phyloP scores from a whole-genome alignment of 306 rosid genomes.

The Rosa persica region DNA sequence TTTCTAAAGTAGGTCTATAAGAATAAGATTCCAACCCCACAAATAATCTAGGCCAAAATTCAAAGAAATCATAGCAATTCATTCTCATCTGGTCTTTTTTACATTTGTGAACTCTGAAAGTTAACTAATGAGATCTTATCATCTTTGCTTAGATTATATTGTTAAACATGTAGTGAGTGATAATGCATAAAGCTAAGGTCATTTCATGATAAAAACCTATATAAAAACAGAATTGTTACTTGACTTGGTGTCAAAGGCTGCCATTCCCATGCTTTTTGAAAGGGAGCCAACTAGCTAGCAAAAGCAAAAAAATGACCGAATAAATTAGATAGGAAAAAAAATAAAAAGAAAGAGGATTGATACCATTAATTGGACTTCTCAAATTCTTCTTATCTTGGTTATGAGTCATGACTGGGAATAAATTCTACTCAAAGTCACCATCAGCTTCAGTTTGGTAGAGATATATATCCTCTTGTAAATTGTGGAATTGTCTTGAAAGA shows the following conservation, averaged over 20 bases:
- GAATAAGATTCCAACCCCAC: slow-evolving; percentile 37
- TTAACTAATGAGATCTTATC: slow-evolving; percentile 8
- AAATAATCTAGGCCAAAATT: slow-evolving; percentile 4
- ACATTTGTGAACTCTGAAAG: background rate
- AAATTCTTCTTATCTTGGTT: slow-evolving; percentile 9
- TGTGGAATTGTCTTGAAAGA: slow-evolving; percentile 13
- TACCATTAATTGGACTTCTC: slow-evolving; percentile 6
- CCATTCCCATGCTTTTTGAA: slow-evolving; percentile 57
- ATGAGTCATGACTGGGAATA: slow-evolving; percentile 1
- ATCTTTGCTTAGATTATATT: background rate
- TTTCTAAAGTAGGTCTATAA: slow-evolving; percentile 34
- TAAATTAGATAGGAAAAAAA: background rate
- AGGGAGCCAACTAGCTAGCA: slow-evolving; percentile 35
- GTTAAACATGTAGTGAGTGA: background rate
- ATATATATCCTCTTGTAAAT: slow-evolving; percentile 21
- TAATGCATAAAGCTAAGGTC: slow-evolving; percentile 5
- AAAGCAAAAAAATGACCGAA: background rate
- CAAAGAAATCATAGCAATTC: background rate
- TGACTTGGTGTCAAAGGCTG: slow-evolving; percentile 57
- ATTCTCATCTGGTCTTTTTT: background rate
- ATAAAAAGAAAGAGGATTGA: background rate
- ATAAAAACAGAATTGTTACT: slow-evolving; percentile 27
- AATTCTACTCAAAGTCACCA: background rate
- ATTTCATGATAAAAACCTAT: slow-evolving; percentile 7
- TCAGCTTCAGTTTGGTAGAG: slow-evolving; percentile 11